Percentiles rank a stretch among this genome's conserved stretches.
These are phyloP conservation scores for Pilatotrama ljubarskyi DNA, from an alignment of 768 basidiomycete genomes.

Conservation along the genomic window DNA sequence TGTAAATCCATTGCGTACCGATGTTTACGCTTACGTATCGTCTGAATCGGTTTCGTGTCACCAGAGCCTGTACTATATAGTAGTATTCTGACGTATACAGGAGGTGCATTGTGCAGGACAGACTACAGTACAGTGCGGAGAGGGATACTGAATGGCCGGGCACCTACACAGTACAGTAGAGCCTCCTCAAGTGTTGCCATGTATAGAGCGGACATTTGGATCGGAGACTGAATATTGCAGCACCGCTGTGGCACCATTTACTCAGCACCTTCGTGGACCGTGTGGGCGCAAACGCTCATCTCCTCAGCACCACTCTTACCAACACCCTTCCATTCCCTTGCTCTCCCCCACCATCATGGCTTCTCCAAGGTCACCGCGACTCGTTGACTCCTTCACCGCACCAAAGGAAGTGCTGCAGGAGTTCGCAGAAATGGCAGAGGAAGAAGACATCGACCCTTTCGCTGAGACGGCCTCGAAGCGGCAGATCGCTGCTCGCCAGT, in stretches of 20 bases:
- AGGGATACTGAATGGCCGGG: no score
- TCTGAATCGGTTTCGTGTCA: no score
- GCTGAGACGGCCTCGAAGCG: slow-evolving; percentile 91
- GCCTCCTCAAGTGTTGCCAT: no score
- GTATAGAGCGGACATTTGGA: neutral
- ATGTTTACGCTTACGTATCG: no score
- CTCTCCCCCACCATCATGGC: slow-evolving; percentile 28
- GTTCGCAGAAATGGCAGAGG: slow-evolving; percentile 91
- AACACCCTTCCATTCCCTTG: neutral
- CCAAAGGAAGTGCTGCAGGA: slow-evolving; percentile 94
- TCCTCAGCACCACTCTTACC: neutral
- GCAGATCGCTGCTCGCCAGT: slow-evolving; percentile 91
- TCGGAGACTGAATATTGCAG: neutral
- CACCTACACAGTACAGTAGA: no score
- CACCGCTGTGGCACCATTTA: slow-evolving; percentile 12
- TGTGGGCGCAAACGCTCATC: neutral
- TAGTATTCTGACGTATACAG: no score
- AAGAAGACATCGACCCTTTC: slow-evolving; percentile 89
- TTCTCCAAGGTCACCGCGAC: slow-evolving; percentile 44
- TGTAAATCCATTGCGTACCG: no score
- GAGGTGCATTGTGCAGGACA: no score
- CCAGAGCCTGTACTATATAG: no score
- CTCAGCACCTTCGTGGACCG: slow-evolving; percentile 4
- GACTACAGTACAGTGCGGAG: no score
- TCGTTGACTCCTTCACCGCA: slow-evolving; percentile 89